A percentile compares a stretch with the other conserved stretches of the same genome.
phyloP scores from a whole-genome alignment of 345 rosid species.

The Salix koriyanagi region DNA sequence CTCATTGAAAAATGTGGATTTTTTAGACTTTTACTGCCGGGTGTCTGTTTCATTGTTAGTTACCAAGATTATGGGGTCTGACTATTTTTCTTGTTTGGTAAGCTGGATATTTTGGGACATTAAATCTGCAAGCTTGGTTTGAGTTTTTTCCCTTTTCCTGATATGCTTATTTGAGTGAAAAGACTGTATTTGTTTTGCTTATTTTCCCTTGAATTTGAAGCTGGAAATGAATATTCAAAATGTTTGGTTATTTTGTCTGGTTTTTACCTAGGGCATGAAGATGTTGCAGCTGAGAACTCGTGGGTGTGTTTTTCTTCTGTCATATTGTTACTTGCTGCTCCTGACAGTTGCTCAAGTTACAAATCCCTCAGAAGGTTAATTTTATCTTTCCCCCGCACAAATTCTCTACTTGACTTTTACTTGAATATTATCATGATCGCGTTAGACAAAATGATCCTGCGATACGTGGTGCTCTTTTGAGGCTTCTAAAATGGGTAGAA shows the following conservation, averaged over 20 bases:
- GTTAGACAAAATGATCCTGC: not conserved
- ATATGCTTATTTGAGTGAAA: not conserved
- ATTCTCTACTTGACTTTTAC: not conserved
- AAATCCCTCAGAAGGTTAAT: conserved; percentile 60
- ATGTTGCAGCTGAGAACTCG: conserved; percentile 26
- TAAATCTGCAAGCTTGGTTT: not conserved
- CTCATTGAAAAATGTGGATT: not conserved
- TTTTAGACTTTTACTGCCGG: not conserved
- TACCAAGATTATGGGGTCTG: conserved; percentile 3
- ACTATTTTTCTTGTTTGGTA: not conserved
- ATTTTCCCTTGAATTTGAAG: not conserved
- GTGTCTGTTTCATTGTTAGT: not conserved
- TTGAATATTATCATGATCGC: not conserved
- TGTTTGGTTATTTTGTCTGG: not conserved
- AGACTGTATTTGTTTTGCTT: not conserved
- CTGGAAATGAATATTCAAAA: not conserved
- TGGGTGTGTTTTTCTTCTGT: conserved; percentile 24
- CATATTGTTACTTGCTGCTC: conserved; percentile 27
- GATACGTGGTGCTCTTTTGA: not conserved
- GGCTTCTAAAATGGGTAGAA: not conserved
- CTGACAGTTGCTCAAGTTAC: conserved; percentile 40
- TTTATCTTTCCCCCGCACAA: not conserved
- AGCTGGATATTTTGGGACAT: not conserved
- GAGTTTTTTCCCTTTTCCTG: not conserved
- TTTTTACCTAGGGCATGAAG: not conserved